These are phyloP conservation scores for Boletus sp. DNA, from an alignment of 768 basidiomycete species.

Conservation along the genomic window DNA sequence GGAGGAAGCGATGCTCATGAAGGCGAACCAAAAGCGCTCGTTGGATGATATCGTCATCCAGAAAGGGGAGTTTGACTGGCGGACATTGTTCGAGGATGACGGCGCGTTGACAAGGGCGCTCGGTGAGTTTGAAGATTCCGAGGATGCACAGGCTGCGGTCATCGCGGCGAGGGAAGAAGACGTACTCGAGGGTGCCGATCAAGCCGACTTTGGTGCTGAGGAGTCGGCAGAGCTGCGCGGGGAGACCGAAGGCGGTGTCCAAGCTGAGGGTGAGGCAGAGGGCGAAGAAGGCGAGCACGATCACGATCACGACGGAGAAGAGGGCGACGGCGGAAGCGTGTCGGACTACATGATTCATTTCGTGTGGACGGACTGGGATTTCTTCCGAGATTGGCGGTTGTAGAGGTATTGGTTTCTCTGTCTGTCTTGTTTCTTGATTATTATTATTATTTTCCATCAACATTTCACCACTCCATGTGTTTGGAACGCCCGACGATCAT, in stretches of 20 bases:
- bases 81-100: conserved; percentile 68
- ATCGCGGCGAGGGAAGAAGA: conserved; percentile 73
- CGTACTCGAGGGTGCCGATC: conserved; percentile 71
- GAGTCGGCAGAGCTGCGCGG: conserved; percentile 26
- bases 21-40: conserved; percentile 96
- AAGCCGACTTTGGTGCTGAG: conserved; percentile 72
- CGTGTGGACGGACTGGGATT: conserved; percentile 60
- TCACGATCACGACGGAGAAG: conserved; percentile 32
- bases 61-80: conserved; percentile 94
- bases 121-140: conserved; percentile 83
- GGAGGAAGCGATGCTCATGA: conserved; percentile 93
- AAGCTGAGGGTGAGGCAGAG: conserved; percentile 36
- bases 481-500: neutral
- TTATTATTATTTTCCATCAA: neutral
- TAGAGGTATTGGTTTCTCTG: conserved; percentile 21
- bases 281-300: conserved; percentile 38
- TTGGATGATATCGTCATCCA: conserved; percentile 91
- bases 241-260: conserved; percentile 27
- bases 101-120: conserved; percentile 67
- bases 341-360: conserved; percentile 83
- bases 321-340: conserved; percentile 64
- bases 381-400: conserved; percentile 71
- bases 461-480: conserved; percentile 5
- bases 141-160: conserved; percentile 79
- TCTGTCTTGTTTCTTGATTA: neutral